Percentiles rank a stretch among this genome's conserved stretches.
These are phyloP conservation scores for Populus pruinosa DNA, from an alignment of 345 rosid species.

Conservation along the genomic window DNA sequence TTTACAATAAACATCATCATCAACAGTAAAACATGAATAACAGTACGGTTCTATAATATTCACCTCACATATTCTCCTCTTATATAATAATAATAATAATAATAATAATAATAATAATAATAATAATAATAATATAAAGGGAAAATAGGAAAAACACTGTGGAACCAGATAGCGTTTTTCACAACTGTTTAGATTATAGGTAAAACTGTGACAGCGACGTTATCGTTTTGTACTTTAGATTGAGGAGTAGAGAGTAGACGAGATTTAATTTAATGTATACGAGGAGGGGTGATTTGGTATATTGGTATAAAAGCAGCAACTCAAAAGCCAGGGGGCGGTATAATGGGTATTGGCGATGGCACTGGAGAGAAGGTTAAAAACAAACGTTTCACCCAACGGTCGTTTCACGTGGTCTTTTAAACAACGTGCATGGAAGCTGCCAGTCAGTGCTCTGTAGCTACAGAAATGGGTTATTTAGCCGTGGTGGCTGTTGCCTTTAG, in stretches of 20 bases:
- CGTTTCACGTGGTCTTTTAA: not conserved
- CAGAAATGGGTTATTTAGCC: not conserved
- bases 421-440: not conserved
- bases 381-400: slow-evolving; percentile 8
- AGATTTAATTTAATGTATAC: too few relatives aligned
- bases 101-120: too few relatives aligned
- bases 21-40: too few relatives aligned
- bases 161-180: too few relatives aligned
- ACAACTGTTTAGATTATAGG: too few relatives aligned
- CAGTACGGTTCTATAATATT: too few relatives aligned
- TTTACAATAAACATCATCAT: too few relatives aligned
- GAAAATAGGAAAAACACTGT: too few relatives aligned
- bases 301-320: not conserved
- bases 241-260: not conserved
- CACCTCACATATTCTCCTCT: too few relatives aligned
- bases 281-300: not conserved
- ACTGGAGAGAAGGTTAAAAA: not conserved
- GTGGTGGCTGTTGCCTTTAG: too few relatives aligned
- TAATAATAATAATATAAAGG: too few relatives aligned
- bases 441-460: not conserved
- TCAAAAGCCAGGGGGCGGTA: slow-evolving; percentile 3
- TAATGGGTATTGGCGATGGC: not conserved
- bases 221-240: not conserved
- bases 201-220: not conserved
- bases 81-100: too few relatives aligned